Percentiles rank a stretch among this genome's conserved stretches.
phyloP scores from a whole-genome alignment of 2,329 filamentous ascomycete species.

The Microcyclosporella mali region DNA sequence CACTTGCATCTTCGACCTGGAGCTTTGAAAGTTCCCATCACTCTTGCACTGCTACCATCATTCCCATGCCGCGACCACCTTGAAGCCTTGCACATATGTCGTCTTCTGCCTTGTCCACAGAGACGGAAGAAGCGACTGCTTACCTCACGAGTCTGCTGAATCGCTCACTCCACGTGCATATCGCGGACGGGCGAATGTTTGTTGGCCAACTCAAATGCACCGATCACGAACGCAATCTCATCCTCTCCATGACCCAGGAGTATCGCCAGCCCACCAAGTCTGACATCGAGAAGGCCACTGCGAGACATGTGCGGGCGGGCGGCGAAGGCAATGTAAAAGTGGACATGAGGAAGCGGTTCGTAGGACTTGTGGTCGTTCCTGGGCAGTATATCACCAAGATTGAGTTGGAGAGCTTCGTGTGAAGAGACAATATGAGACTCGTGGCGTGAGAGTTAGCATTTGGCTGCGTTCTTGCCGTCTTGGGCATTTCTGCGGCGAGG shows the following conservation, averaged over 20 bases:
- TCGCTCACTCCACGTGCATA: slow-evolving; percentile 71
- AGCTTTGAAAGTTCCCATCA: too few species aligned
- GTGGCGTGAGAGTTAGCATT: too few species aligned
- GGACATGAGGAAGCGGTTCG: slow-evolving; percentile 75
- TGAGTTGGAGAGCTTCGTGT: slow-evolving; percentile 64
- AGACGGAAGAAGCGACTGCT: slow-evolving; percentile 16
- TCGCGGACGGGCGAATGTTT: slow-evolving; percentile 80
- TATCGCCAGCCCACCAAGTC: slow-evolving; percentile 64
- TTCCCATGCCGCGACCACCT: too few species aligned
- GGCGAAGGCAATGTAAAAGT: slow-evolving; percentile 45
- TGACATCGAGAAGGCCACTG: slow-evolving; percentile 36
- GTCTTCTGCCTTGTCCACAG: slow-evolving; percentile 4
- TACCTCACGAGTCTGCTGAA: slow-evolving; percentile 32
- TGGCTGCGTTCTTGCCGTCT: too few species aligned
- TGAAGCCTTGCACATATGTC: neutral
- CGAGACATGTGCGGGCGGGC: slow-evolving; percentile 27
- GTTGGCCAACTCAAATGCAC: slow-evolving; percentile 90
- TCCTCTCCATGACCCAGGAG: slow-evolving; percentile 79
- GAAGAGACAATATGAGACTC: too few species aligned
- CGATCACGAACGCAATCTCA: slow-evolving; percentile 76
- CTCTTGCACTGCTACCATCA: too few species aligned
- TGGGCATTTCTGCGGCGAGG: too few species aligned
- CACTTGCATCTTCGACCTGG: too few species aligned
- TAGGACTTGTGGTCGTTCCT: slow-evolving; percentile 85
- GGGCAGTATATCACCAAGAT: slow-evolving; percentile 81